Conservation (phyloP, 805 yeast species). For the Saccharomycopsis vini region DNA sequence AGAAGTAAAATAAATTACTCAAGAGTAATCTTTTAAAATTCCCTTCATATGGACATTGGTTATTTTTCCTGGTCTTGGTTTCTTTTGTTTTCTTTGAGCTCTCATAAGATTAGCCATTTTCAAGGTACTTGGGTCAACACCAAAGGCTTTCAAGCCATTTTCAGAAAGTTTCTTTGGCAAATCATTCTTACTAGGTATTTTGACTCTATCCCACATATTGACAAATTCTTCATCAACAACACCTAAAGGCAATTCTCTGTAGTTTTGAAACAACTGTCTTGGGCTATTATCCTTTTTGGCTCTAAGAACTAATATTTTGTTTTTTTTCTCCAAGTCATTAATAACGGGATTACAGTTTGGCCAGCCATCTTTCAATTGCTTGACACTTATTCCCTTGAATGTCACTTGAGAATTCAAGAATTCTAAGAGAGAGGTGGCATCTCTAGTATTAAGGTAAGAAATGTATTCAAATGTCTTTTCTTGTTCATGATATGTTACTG, state of each 20-base stretch:
- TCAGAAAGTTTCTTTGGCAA: conserved; percentile 70
- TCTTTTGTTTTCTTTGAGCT: conserved; percentile 73
- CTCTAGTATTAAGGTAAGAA: conserved; percentile 79
- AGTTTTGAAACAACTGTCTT: conserved; percentile 85
- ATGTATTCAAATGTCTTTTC: conserved; percentile 72
- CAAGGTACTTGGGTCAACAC: conserved; percentile 93
- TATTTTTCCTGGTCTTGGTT: conserved; percentile 85
- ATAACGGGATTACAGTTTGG: conserved; percentile 75
- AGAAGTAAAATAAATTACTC: too few species aligned
- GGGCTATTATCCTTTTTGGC: conserved; percentile 93
- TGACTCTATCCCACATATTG: conserved; percentile 68
- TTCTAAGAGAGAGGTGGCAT: conserved; percentile 65
- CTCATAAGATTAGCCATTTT: conserved; percentile 51
- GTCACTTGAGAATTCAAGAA: conserved; percentile 75
- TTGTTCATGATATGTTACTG: conserved; percentile 59
- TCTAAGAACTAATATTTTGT: conserved; percentile 72
- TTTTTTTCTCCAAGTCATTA: conserved; percentile 65
- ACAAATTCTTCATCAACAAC: conserved; percentile 75
- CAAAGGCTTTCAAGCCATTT: conserved; percentile 90
- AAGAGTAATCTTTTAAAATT: conserved; percentile 70
- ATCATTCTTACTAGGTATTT: conserved; percentile 74
- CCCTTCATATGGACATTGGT: conserved; percentile 97
- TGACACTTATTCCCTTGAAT: conserved; percentile 79
- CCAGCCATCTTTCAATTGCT: conserved; percentile 88
- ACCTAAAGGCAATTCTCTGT: conserved; percentile 44